Conservation (phyloP, 495 filamentous ascomycete species). For the Penicillium crystallinum region DNA sequence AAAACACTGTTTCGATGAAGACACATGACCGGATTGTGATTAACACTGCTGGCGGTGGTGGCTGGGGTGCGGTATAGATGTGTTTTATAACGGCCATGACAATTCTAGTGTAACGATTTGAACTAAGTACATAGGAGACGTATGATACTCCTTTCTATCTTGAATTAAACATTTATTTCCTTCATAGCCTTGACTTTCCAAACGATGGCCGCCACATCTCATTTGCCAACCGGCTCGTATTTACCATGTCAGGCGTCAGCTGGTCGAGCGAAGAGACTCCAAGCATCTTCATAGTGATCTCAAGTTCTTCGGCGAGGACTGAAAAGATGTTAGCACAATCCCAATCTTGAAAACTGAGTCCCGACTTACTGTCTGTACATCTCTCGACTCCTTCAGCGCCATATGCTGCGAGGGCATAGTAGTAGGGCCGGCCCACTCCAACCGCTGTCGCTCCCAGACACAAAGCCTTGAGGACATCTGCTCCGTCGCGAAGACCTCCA, state of each 20-base stretch:
- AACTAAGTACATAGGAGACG: not conserved
- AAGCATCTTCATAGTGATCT: conserved; percentile 21
- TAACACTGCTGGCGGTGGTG: conserved; percentile 52
- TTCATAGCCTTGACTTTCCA: conserved; percentile 8
- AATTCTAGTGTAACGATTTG: not conserved
- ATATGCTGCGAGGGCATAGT: conserved; percentile 15
- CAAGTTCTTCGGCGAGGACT: conserved; percentile 20
- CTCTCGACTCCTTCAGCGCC: conserved; percentile 13
- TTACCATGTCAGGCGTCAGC: conserved; percentile 17
- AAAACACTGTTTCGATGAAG: conserved; percentile 87
- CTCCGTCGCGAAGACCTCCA: conserved; percentile 12
- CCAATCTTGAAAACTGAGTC: not conserved
- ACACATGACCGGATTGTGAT: conserved; percentile 82
- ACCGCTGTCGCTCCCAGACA: conserved; percentile 14
- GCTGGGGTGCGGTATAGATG: conserved; percentile 34
- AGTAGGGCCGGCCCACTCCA: conserved; percentile 14
- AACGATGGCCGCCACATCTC: conserved; percentile 21
- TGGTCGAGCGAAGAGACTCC: conserved; percentile 17
- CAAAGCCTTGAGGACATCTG: conserved; percentile 14
- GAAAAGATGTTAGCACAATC: not conserved
- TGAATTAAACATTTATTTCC: not conserved
- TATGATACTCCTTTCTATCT: not conserved
- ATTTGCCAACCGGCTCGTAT: conserved; percentile 15
- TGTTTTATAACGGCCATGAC: not conserved
- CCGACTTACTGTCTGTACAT: conserved; percentile 15